Evolutionary conservation across 164 flowering plant genomes (phyloP), one percentile per base, ranked within the genome.

Genomic region (Echeveria elegans): DNA sequence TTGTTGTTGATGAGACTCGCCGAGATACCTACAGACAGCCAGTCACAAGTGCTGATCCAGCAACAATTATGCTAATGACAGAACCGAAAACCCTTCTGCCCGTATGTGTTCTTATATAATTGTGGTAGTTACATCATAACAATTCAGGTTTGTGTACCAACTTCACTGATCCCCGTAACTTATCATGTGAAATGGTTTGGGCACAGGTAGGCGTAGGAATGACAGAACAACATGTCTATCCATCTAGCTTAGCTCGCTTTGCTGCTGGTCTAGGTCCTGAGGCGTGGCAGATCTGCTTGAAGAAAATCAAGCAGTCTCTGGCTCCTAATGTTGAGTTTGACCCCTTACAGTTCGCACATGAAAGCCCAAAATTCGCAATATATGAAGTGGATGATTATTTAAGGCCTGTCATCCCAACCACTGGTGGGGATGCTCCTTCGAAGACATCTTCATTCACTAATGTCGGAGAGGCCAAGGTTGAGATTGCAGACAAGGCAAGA

Each of bases 221-320:
- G 15, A 88, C 61, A 0, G 61, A 56, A 28, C 56, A 89, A 66
- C 81, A 82, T 70, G 84, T 87, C 29, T 91, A 91, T 74, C 86
- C 94, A 11, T 81, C 87, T 71, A 94, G 99, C 75, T 66, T 94
- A 32, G 89, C 94, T 60, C 83, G 87, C 14, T 94, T 83, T 82
- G 92, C 96, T 64, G 93, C 89, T 36, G 77, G 77, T 73, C 85
- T 89, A 71, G 99, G 99, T 26, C 90, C 96, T 32, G 75, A 72
- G 68, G 94, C 81, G 38, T 85, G 96, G 96, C 78, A 80, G 70
- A 73, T 88, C 30, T 95, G 94, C 56, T 82, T 89, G 9, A 82
- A 75, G 83, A 94, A 84, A 73, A 83, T 88, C 36, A 77, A 70
- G 48, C 68, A 74, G 28, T 79, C 73, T 53, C 78, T 91, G 6